These are phyloP conservation scores for Aspergillus bertholletiae DNA, from an alignment of 495 filamentous ascomycete genomes.

Conservation along the genomic window DNA sequence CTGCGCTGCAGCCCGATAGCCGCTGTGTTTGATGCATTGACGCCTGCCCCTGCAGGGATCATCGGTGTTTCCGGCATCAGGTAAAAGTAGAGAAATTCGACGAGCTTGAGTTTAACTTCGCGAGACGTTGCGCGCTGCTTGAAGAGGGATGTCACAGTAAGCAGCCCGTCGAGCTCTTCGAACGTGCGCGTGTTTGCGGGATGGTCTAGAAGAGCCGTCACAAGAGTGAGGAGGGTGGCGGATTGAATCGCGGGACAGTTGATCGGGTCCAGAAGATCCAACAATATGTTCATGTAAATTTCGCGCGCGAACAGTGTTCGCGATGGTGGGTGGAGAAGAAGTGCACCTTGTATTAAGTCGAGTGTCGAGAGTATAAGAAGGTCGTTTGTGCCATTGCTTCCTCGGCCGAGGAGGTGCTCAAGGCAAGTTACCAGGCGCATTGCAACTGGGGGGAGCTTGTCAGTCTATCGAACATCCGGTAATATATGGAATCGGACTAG, in stretches of 20 bases:
- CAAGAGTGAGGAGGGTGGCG: constrained; percentile 81
- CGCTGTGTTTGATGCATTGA: constrained; percentile 36
- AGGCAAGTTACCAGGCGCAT: constrained; percentile 82
- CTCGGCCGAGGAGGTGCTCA: constrained; percentile 79
- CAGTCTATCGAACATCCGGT: constrained; percentile 1
- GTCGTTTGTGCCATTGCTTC: constrained; percentile 78
- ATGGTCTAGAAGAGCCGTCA: constrained; percentile 78
- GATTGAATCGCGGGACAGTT: constrained; percentile 91
- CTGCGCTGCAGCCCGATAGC: constrained; percentile 56
- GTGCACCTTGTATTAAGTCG: constrained; percentile 83
- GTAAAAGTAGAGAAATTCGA: constrained; percentile 98
- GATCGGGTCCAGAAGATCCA: constrained; percentile 90
- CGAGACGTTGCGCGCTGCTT: constrained; percentile 75
- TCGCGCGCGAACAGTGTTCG: constrained; percentile 83
- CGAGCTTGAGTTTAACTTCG: constrained; percentile 86
- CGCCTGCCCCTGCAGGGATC: constrained; percentile 33
- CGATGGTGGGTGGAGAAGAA: constrained; percentile 91
- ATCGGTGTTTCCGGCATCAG: constrained; percentile 85
- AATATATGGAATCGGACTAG: neutral
- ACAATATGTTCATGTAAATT: constrained; percentile 92
- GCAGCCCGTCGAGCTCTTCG: constrained; percentile 85
- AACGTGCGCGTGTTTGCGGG: constrained; percentile 88
- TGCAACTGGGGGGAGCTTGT: constrained; percentile 53
- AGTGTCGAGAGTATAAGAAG: constrained; percentile 83
- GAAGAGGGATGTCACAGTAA: constrained; percentile 92